Base-by-base conservation (phyloP, 345 rosid genomes). In the Gossypium bickii region DNA sequence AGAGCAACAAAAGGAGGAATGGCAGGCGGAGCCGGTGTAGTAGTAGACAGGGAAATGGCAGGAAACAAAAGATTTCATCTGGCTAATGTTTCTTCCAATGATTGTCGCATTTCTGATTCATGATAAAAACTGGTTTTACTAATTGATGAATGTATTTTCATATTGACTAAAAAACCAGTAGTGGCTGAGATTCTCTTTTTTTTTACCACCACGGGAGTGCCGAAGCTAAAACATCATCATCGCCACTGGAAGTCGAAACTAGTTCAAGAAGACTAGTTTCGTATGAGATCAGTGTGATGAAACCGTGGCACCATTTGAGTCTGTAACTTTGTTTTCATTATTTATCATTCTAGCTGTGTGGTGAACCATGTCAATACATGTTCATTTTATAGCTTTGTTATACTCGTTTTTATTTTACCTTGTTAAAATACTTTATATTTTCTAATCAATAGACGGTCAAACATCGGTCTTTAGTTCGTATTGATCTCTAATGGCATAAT, bases 21-120 rank as follows among this genome's bases (percentile, higher is more conserved):
- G 15, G 49, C 34, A 53, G 77, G 82, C 79, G 79, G 66, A 75
- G 76, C 55, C 58, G 78, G 76, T n/a, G 4, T 27, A 81, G 82
- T 75, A 77, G 25, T 29, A 63, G 60, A 51, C 65, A 77, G 62
- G 72, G 81, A 76, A 61, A 17, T n/a, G 80, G 59, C 29, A 77
- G 90, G 83, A 88, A 85, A 67, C 82, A 80, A 47, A 87, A 79
- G 59, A 77, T 84, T 61, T 78, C 84, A 13, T 77, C 86, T 4
- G 52, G 83, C 41, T 80, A 74, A 82, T 47, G 82, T 82, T 62
- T 77, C 89, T 34, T 76, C 83, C 34, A 69, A 74, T 47, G 86
- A 74, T 71, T 77, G 63, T 3, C 83, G 87, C 56, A 80, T 87
- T 49, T 87, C 88, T 9, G 86, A 87, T 63, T 83, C 87, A 24